Evolutionary conservation across 106 monocot species (phyloP), one percentile per base, ranked within the genome.

Genomic region (Apostasia ramifera): DNA sequence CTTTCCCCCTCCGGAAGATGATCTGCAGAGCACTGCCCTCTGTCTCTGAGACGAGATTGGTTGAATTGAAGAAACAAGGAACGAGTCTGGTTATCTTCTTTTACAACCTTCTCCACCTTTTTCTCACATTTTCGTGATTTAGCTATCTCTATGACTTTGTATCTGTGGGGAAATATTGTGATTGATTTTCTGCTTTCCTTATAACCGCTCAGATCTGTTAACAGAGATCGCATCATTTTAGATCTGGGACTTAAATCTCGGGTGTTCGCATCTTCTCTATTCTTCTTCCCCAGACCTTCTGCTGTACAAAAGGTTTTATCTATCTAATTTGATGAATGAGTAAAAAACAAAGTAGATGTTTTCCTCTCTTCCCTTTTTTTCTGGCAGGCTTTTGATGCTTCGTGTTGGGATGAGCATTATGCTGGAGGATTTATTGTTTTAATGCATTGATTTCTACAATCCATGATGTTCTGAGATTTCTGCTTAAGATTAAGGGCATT

Each of bases 11-110:
- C 26, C 38, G 2, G 67, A 52, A 3, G 75, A 75, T 12, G 75
- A 75, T 8, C 60, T 75, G 42, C 74, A 74, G 64, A 49, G 47
- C 45, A 74, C 74, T 6, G 61, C 59, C 2, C 58, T 75, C 40
- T 6, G 59, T 6, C 75, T 75, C 13, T 68, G 68, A 75, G 40
- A 47, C 47, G 55, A 49, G 12, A 58, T 38, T 7, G 59, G 68
- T 57, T 60, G 55, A 59, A 53, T 49, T 8, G 40, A 52, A 15
- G 49, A 51, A 62, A 44, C 54, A 71, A 63, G 14, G 37, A 12
- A 59, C 46, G 10, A 76, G 26, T 40, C 45, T 52, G 53, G 57
- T 66, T 76, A 66, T 81, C 54, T 47, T 70, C 61, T 69, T 42
- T 45, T 44, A 4, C 8, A 37, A 40, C 55, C 48, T 47, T 67